phyloP scores from a whole-genome alignment of 495 filamentous ascomycete species.

The Talaromyces adpressus region DNA sequence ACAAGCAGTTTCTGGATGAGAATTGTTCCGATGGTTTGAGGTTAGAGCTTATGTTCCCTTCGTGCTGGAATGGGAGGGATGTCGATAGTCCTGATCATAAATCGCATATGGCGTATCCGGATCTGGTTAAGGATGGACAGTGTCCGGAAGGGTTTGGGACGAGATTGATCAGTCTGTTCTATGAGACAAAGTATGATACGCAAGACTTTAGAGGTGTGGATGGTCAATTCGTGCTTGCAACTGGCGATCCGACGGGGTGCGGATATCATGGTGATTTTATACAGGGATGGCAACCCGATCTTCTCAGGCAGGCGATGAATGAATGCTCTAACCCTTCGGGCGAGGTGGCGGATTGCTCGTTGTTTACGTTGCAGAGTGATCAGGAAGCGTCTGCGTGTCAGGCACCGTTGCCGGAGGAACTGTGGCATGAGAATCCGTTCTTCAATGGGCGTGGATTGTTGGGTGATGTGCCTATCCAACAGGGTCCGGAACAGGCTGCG shows the following conservation, averaged over 20 bases:
- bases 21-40: slow-evolving; percentile 73
- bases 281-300: slow-evolving; percentile 60
- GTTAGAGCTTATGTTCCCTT: slow-evolving; percentile 82
- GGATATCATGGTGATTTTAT: slow-evolving; percentile 88
- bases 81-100: slow-evolving; percentile 51
- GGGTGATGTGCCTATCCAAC: slow-evolving; percentile 43
- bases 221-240: slow-evolving; percentile 73
- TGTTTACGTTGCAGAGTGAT: slow-evolving; percentile 52
- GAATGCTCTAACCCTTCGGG: slow-evolving; percentile 48
- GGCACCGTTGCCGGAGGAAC: slow-evolving; percentile 37
- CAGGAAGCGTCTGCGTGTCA: slow-evolving; percentile 28
- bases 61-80: slow-evolving; percentile 81
- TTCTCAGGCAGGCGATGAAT: slow-evolving; percentile 36
- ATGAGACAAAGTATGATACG: slow-evolving; percentile 82
- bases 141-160: slow-evolving; percentile 69
- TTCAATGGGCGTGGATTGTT: slow-evolving; percentile 40
- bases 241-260: slow-evolving; percentile 75
- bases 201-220: slow-evolving; percentile 55
- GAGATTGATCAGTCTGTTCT: slow-evolving; percentile 71
- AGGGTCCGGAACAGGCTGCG: slow-evolving; percentile 44
- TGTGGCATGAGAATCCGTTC: slow-evolving; percentile 30
- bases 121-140: slow-evolving; percentile 62
- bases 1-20: slow-evolving; percentile 68
- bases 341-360: slow-evolving; percentile 43
- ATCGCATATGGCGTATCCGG: slow-evolving; percentile 71